These are phyloP conservation scores for Globisporangium splendens DNA, from an alignment of 352 stramenopile genomes.

Conservation along the genomic window DNA sequence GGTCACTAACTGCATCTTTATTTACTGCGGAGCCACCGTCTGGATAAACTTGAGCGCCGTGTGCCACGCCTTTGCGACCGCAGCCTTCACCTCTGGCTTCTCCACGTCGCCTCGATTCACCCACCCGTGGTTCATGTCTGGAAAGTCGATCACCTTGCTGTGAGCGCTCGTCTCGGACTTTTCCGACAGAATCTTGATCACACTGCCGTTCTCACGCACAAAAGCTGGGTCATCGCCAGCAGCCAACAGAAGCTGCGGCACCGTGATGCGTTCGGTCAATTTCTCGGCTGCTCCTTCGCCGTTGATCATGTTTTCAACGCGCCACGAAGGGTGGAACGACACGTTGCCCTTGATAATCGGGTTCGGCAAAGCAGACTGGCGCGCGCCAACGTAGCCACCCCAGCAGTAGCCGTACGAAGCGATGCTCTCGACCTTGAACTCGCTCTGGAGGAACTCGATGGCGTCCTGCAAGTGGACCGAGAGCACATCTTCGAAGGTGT, in stretches of 20 bases:
- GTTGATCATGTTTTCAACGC: conserved; percentile 30
- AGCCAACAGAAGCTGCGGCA: conserved; percentile 41
- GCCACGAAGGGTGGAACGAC: conserved; percentile 26
- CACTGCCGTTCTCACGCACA: conserved; percentile 26
- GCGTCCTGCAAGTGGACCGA: conserved; percentile 18
- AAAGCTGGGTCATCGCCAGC: conserved; percentile 38
- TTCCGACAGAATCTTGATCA: conserved; percentile 34
- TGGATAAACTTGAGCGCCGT: too few relatives aligned
- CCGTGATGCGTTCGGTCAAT: conserved; percentile 29
- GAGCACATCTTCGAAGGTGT: conserved; percentile 20
- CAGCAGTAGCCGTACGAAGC: conserved; percentile 26
- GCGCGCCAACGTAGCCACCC: conserved; percentile 22
- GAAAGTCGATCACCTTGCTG: conserved; percentile 61
- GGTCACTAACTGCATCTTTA: too few relatives aligned
- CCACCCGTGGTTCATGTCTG: conserved; percentile 73
- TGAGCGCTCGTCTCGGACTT: conserved; percentile 13
- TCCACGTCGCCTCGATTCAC: conserved; percentile 74
- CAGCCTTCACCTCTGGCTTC: conserved; percentile 2
- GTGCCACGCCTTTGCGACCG: too few relatives aligned
- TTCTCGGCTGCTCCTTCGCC: conserved; percentile 30
- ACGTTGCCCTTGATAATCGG: conserved; percentile 22
- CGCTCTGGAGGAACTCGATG: conserved; percentile 25
- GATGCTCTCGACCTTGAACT: conserved; percentile 11
- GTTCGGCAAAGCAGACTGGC: conserved; percentile 13
- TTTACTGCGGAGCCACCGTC: too few relatives aligned